These are phyloP conservation scores for Aeminium ludgeri DNA, from an alignment of 495 filamentous ascomycete species.

Conservation along the genomic window DNA sequence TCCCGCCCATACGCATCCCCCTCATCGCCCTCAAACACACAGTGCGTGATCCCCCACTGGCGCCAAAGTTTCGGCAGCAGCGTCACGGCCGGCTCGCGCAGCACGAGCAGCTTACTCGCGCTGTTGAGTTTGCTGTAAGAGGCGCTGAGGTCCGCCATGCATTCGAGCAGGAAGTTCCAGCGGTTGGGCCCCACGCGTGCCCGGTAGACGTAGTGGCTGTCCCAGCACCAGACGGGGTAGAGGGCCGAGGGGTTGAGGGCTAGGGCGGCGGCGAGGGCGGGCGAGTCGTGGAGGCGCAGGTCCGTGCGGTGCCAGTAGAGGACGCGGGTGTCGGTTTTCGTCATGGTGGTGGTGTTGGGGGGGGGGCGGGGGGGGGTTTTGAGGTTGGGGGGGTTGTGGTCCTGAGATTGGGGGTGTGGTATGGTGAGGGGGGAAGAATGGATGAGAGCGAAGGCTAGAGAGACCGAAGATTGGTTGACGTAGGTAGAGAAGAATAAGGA, in stretches of 20 bases:
- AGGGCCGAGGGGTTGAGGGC: constrained; percentile 42
- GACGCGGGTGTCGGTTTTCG: constrained; percentile 35
- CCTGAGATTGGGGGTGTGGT: too few relatives aligned
- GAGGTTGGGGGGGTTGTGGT: too few relatives aligned
- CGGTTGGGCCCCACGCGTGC: constrained; percentile 47
- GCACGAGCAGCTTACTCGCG: constrained; percentile 47
- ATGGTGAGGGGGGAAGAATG: too few relatives aligned
- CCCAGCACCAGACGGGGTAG: constrained; percentile 55
- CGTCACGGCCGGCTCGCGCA: constrained; percentile 50
- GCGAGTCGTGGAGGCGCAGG: constrained; percentile 54
- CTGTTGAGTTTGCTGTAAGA: constrained; percentile 43
- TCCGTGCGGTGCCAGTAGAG: constrained; percentile 67
- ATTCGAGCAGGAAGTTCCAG: constrained; percentile 52
- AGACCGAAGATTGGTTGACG: too few relatives aligned
- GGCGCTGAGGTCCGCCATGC: constrained; percentile 43
- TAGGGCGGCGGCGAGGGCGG: constrained; percentile 46
- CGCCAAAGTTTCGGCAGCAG: constrained; percentile 50
- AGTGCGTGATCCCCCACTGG: constrained; percentile 48
- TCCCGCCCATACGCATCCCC: constrained; percentile 49
- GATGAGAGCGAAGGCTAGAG: too few relatives aligned
- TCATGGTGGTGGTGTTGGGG: too few relatives aligned
- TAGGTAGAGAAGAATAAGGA: too few relatives aligned
- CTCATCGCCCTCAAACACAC: constrained; percentile 60
- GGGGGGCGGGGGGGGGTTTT: too few relatives aligned
- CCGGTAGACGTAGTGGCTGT: constrained; percentile 56